Evolutionary conservation across 352 stramenopile species (phyloP), one percentile per base, ranked within the genome.

Genomic region (Phytophthora sojae): DNA sequence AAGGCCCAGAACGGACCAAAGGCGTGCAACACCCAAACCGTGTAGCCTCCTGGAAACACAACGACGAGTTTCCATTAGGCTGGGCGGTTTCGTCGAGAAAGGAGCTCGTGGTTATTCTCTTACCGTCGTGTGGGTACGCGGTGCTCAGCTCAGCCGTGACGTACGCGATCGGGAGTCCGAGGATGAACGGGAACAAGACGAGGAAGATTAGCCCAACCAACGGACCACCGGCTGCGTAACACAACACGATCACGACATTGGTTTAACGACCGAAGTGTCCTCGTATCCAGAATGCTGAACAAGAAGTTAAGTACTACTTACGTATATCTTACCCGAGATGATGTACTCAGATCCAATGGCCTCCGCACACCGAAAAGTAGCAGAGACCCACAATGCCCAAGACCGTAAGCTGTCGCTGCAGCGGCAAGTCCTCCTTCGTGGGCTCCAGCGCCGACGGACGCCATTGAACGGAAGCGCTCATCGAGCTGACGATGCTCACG

Each of bases 101-200:
- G 15, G 5, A 19, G 14, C 15, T 11, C 4, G 14, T 12, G 42
- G 23, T 25, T 29, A 50, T 25, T 29, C 8, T 1, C 68, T 25
- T 58, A 82, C 80, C 79, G 29, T 87, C 79, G 57, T 98, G 90
- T 1, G 91, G 93, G 73, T 97, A 98, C 9, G 94, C 77, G 0
- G 90, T 91, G 35, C 90, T 94, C 14, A 99, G 81, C 75, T 98
- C 94, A 5, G 94, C 92, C 6, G 95, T 98, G 30, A 99, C 91
- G 57, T 97, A 83, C 23, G 91, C 92, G 71, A 98, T 96, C 4
- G 94, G 95, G 14, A 98, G 50, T 6, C 85, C 92, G 86, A 94
- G 98, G 19, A 98, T 74, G 29, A 98, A 80, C 9, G 94, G 94
- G 45, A 98, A 88, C 11, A 98, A 21, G 17, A 94, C 39, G 53